These are phyloP conservation scores for Papiliotrema nemorosa DNA, from an alignment of 1,284 basidiomycete genomes.

Conservation along the genomic window DNA sequence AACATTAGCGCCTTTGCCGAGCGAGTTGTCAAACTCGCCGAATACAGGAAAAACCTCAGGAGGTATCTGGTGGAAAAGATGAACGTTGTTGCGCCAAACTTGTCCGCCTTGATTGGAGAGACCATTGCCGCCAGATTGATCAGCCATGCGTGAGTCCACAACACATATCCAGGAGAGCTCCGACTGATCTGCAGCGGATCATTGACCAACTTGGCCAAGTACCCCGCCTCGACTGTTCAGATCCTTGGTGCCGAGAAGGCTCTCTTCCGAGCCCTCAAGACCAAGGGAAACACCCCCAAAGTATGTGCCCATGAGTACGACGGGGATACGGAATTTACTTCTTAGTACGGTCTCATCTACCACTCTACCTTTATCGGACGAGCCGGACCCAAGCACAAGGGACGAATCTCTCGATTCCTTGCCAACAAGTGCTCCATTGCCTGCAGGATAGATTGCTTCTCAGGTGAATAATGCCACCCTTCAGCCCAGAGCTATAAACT, in stretches of 20 bases:
- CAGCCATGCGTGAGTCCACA: conserved; percentile 69
- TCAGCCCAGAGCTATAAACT: background rate
- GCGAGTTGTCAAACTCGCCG: conserved; percentile 85
- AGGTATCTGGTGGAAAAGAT: conserved; percentile 94
- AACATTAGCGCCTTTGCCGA: conserved; percentile 93
- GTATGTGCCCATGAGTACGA: conserved; percentile 49
- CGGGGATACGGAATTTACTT: conserved; percentile 6
- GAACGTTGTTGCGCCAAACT: conserved; percentile 93
- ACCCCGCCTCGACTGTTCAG: conserved; percentile 96
- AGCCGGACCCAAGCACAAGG: conserved; percentile 93
- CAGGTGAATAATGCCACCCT: conserved; percentile 55
- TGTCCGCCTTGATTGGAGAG: conserved; percentile 92
- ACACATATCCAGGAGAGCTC: background rate
- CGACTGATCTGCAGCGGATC: conserved; percentile 59
- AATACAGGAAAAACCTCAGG: conserved; percentile 89
- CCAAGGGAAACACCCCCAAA: conserved; percentile 98
- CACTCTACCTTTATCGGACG: conserved; percentile 95
- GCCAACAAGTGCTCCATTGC: conserved; percentile 99
- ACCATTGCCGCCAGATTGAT: conserved; percentile 92
- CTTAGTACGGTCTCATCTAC: conserved; percentile 85
- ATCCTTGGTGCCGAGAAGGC: conserved; percentile 98
- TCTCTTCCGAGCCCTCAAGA: conserved; percentile 95
- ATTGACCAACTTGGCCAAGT: conserved; percentile 94
- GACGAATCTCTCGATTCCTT: conserved; percentile 93
- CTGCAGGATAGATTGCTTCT: conserved; percentile 94